Evolutionary conservation across 352 stramenopile species (phyloP), one percentile per base, ranked within the genome.

Genomic region (Sclerospora graminicola): DNA sequence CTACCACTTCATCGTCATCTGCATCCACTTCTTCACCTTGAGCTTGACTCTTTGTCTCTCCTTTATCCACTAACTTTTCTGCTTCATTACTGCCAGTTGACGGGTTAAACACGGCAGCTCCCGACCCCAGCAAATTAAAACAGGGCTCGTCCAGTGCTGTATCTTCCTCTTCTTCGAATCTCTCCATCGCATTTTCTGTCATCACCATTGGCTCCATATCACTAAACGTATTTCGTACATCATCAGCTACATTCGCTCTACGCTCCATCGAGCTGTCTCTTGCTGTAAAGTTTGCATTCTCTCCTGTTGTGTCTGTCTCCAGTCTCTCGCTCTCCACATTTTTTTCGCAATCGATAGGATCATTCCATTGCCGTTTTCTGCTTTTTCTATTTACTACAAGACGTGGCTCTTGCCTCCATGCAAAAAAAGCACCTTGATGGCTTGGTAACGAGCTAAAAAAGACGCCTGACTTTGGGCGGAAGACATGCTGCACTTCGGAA

Each of bases 31-130:
- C 40, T 20, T 54, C 47, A 7, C 21, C 24, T n/a, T 24, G 42
- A 49, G 53, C 19, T 8, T 69, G 73, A 47, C 78, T 34, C 4
- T 70, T 83, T 24, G 85, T 84, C 18, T 60, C 21, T 7, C 42
- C 11, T 67, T 36, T 27, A 63, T 39, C 47, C 32, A 58, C 9
- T 27, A 20, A 2, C 46, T 10, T 3, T 59, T 29, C 33, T 45
- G 27, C 9, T 48, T 10, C 21, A 26, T 26, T 31, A 0, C 45
- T 18, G 4, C 29, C 16, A 37, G 7, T 20, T 16, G 41, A 15
- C 31, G 30, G 18, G 18, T 18, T 29, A 39, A 76, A 67, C 7
- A 69, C 34, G 0, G 33, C 26, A 16, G 48, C 54, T 36, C 43
- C 54, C 0, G 48, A 34, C 4, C 69, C 63, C 21, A 82, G 45